Base-by-base conservation (phyloP, 768 basidiomycete species). In the Phanerodontia chrysosporium region DNA sequence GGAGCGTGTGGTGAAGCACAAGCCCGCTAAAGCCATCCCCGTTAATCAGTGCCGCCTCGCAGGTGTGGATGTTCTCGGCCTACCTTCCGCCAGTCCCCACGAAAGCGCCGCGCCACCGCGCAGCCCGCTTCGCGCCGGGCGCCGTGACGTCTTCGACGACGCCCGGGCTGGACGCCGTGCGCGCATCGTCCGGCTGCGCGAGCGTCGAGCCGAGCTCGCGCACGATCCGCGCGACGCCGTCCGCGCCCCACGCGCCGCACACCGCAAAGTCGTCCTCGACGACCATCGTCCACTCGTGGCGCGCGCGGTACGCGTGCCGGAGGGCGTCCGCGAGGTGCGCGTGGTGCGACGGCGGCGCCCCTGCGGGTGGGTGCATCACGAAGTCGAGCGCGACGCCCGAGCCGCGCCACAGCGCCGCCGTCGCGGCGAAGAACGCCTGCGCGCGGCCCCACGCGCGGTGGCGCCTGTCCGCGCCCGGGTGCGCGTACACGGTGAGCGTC, bases 191-290 rank as follows among this genome's bases (percentile, higher is more conserved):
- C 10, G 7, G 6, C 12, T 48, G 13, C 22, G 18, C 25, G 4
- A 24, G 45, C 29, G 9, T 36, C 44, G n/a, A 59, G 44, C 21
- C 53, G 9, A 22, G 52, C 51, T 13, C 46, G 22, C 3, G 13
- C 28, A 59, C 9, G 3, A 59, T 52, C 7, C 52, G 21, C n/a
- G 35, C 21, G 45, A 59, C n/a, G 52, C 45, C 45, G 3, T 55
- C 42, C 58, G 18, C 25, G 14, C 58, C 58, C 58, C 58, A 59
- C 42, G 12, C n/a, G 13, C 52, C 58, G 25, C 58, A 59, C 21
- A 59, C 22, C 42, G 28, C 51, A 32, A 59, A 59, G 24, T 59
- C 58, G 45, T 59, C 58, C 35, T 59, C 58, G 28, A 59, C 58
- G 32, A 59, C 52, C 58, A 59, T 59, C n/a, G 52, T 59, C 58